Percentiles rank a stretch among this genome's conserved stretches.
These are phyloP conservation scores for Gossypium rotundifolium DNA, from an alignment of 345 rosid genomes.

Conservation along the genomic window DNA sequence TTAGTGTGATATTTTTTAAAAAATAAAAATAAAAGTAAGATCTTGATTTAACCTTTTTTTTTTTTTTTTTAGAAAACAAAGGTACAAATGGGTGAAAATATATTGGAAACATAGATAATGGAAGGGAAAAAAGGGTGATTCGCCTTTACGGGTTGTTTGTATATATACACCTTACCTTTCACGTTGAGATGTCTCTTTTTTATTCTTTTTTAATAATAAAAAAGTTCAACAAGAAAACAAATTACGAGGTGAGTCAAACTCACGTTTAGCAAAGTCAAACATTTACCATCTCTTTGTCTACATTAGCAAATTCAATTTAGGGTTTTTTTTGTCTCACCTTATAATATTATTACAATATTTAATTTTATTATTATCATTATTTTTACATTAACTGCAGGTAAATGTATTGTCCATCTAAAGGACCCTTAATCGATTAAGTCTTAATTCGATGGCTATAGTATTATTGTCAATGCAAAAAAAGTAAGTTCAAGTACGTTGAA, in stretches of 20 bases:
- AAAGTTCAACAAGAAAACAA: neutral
- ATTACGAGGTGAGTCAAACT: neutral
- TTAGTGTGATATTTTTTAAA: neutral
- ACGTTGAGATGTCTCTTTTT: neutral
- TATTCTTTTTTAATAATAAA: too few relatives aligned
- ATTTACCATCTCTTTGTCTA: neutral
- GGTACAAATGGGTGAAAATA: neutral
- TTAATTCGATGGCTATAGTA: too few relatives aligned
- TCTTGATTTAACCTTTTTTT: neutral
- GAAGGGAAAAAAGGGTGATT: neutral
- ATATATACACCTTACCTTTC: neutral
- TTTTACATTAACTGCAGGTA: accelerated
- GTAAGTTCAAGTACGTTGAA: accelerated
- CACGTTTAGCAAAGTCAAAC: neutral
- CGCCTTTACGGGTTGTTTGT: neutral
- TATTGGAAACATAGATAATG: neutral
- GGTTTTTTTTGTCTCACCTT: accelerated
- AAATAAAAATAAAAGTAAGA: neutral
- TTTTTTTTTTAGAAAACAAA: neutral
- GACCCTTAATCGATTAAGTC: accelerated
- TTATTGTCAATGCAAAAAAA: too few relatives aligned
- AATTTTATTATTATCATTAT: accelerated
- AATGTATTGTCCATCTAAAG: accelerated
- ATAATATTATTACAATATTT: too few relatives aligned
- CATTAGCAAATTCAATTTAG: too few relatives aligned